Percentiles rank a stretch among this genome's conserved stretches.
These are phyloP conservation scores for Puccinia coronata DNA, from an alignment of 1,284 basidiomycete species.

Conservation along the genomic window DNA sequence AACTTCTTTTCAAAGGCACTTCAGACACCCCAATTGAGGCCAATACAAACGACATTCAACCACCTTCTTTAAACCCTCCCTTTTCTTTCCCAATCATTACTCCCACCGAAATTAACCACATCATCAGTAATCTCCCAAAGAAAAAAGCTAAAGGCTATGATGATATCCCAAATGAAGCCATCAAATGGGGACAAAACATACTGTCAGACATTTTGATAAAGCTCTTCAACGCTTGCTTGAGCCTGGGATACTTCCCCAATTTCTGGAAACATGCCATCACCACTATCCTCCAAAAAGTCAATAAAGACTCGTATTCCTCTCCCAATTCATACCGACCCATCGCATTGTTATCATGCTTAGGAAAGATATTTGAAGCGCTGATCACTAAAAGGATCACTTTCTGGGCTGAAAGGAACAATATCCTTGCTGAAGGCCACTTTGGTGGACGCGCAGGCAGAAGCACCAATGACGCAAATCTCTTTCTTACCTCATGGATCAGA, in stretches of 20 bases:
- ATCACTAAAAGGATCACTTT: conserved; percentile 17
- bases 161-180: not conserved
- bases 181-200: not conserved
- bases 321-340: conserved; percentile 34
- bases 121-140: not conserved
- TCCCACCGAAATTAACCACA: not conserved
- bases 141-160: conserved; percentile 2
- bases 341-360: conserved; percentile 16
- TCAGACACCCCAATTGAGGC: not conserved
- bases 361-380: conserved; percentile 25
- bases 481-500: conserved; percentile 14
- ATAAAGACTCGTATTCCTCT: conserved; percentile 7
- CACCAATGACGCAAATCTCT: not conserved
- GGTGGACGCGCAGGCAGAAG: not conserved
- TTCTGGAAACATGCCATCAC: conserved; percentile 17
- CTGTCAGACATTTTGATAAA: not conserved
- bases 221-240: conserved; percentile 18
- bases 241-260: conserved; percentile 14
- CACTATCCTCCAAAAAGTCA: conserved; percentile 6
- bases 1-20: conserved; percentile 3
- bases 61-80: too few relatives aligned
- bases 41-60: not conserved
- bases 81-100: not conserved
- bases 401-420: conserved; percentile 16
- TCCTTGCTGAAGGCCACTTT: conserved; percentile 10